These are phyloP conservation scores for Colletotrichum abscissum DNA, from an alignment of 2,329 filamentous ascomycete genomes.

Conservation along the genomic window DNA sequence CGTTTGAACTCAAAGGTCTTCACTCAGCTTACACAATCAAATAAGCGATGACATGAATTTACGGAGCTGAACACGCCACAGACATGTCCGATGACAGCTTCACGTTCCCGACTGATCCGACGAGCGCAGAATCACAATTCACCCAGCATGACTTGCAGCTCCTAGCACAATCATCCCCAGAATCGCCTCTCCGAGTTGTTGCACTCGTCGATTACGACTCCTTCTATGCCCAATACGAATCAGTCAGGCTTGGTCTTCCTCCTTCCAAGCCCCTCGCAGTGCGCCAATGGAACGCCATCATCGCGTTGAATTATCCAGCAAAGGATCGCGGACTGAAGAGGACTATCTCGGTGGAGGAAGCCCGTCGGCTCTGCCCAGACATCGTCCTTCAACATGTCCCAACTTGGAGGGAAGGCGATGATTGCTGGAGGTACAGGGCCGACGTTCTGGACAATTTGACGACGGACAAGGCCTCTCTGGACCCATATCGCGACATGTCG, in stretches of 20 bases:
- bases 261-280: slow-evolving; percentile 5
- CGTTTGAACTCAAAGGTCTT: too few species aligned
- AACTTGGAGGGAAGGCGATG: slow-evolving; percentile 12
- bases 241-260: slow-evolving; percentile 64
- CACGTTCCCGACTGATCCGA: neutral
- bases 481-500: neutral
- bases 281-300: slow-evolving; percentile 24
- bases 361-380: slow-evolving; percentile 45
- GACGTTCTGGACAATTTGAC: slow-evolving; percentile 13
- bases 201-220: slow-evolving; percentile 97
- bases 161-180: neutral
- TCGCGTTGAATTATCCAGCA: slow-evolving; percentile 16
- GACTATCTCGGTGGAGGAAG: neutral
- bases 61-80: neutral
- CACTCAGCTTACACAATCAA: too few species aligned
- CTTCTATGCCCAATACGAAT: slow-evolving; percentile 95
- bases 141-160: neutral
- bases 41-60: neutral
- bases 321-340: neutral
- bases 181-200: slow-evolving; percentile 53
- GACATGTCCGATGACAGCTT: neutral
- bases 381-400: slow-evolving; percentile 81
- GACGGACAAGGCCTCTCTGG: slow-evolving; percentile 11
- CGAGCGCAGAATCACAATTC: neutral
- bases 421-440: slow-evolving; percentile 1